These are phyloP conservation scores for Cyberlindnera mycetangii DNA, from an alignment of 805 yeast species.

Conservation along the genomic window DNA sequence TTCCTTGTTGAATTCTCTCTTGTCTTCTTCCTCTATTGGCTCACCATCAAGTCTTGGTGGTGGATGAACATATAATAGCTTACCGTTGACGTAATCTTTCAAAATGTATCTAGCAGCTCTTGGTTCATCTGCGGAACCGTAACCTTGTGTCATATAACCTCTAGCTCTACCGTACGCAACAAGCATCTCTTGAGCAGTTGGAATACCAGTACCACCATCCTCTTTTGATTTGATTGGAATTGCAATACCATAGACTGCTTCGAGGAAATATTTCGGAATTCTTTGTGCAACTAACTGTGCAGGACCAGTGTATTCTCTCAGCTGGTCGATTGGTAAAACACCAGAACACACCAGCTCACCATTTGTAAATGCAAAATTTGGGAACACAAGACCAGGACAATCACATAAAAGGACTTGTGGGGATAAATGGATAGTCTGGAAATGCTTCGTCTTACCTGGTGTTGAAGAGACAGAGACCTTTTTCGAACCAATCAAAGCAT, in stretches of 20 bases:
- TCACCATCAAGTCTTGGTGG: conserved; percentile 66
- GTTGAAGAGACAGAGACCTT: conserved; percentile 98
- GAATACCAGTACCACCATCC: conserved; percentile 88
- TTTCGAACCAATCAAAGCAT: conserved; percentile 93
- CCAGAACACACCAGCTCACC: conserved; percentile 98
- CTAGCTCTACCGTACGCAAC: conserved; percentile 94
- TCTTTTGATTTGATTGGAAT: conserved; percentile 70
- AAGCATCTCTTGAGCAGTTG: conserved; percentile 85
- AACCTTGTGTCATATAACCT: conserved; percentile 96
- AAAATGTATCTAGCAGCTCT: conserved; percentile 89
- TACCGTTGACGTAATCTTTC: conserved; percentile 94
- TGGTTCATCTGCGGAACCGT: conserved; percentile 94
- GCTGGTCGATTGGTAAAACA: conserved; percentile 96
- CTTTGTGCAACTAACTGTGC: conserved; percentile 79
- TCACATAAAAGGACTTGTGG: conserved; percentile 87
- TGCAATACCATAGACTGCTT: conserved; percentile 90
- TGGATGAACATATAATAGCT: conserved; percentile 77
- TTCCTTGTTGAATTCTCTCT: conserved; percentile 69
- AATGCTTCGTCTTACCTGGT: conserved; percentile 98
- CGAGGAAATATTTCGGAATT: conserved; percentile 83
- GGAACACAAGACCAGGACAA: conserved; percentile 99
- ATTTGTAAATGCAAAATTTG: conserved; percentile 93
- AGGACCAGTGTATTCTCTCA: conserved; percentile 91
- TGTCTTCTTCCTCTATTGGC: conserved; percentile 48
- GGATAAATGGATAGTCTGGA: conserved; percentile 89